A percentile compares a stretch with the other conserved stretches of the same genome.
Evolutionary conservation across 345 rosid genomes (phyloP).

Genomic region (Syzygium grande): DNA sequence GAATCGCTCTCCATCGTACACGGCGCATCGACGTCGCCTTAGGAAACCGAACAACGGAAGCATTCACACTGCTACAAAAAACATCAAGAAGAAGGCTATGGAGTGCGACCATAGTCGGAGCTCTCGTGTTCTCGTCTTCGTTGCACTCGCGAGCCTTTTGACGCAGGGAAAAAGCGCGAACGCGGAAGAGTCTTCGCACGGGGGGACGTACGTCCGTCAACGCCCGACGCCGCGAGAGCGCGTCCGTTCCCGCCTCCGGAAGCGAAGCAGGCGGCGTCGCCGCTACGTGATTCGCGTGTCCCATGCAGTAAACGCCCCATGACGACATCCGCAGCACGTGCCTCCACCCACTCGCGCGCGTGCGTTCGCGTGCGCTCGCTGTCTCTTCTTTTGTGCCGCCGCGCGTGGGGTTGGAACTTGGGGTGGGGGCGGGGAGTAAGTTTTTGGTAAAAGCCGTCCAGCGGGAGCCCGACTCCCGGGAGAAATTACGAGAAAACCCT

Average conservation of each 20-base stretch:
- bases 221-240: background rate
- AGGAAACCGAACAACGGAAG: background rate
- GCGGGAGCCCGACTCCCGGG: rapidly evolving
- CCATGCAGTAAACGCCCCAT: background rate
- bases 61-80: background rate
- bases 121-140: too few species aligned
- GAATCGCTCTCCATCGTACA: background rate
- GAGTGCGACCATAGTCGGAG: too few species aligned
- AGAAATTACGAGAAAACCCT: background rate
- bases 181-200: too few species aligned
- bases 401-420: background rate
- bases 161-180: too few species aligned
- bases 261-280: background rate
- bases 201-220: background rate
- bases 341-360: background rate
- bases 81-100: too few species aligned
- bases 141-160: too few species aligned
- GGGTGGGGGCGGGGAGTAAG: background rate
- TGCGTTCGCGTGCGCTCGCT: background rate
- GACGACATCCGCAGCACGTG: background rate
- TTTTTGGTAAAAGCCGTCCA: background rate
- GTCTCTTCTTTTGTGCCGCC: background rate
- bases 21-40: background rate
- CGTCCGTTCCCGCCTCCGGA: background rate
- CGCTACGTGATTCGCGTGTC: background rate